Evolutionary conservation across 192 early-diverging fungal species (phyloP).

Genomic region (Dissophora ornata): DNA sequence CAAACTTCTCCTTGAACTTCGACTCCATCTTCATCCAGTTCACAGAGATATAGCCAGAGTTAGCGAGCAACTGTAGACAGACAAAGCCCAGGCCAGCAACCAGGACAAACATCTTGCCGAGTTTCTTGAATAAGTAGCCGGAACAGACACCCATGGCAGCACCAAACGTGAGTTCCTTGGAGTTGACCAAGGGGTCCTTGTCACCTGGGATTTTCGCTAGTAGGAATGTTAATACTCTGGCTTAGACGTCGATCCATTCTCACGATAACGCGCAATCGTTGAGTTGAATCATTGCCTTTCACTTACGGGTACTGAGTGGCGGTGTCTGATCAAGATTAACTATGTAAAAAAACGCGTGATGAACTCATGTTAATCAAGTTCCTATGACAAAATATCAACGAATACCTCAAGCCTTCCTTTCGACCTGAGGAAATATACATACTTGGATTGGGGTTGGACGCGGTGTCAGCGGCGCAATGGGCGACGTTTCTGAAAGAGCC

Average conservation of each 20-base stretch:
- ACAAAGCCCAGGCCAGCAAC: slow-evolving; percentile 61
- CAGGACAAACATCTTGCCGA: slow-evolving; percentile 59
- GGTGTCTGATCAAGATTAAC: not conserved
- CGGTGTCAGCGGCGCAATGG: slow-evolving; percentile 14
- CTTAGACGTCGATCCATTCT: too few relatives aligned
- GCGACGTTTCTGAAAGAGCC: slow-evolving; percentile 4
- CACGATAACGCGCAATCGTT: too few relatives aligned
- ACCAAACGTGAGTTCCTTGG: slow-evolving; percentile 61
- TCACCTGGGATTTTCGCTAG: not conserved
- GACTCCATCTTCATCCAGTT: slow-evolving; percentile 58
- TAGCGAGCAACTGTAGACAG: slow-evolving; percentile 56
- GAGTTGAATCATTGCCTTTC: too few relatives aligned
- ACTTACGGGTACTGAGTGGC: slow-evolving; percentile 3
- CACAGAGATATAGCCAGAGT: slow-evolving; percentile 57
- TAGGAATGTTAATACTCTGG: too few relatives aligned
- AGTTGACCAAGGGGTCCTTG: slow-evolving; percentile 47
- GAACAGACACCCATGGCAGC: slow-evolving; percentile 60
- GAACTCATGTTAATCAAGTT: too few relatives aligned
- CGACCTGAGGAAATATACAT: too few relatives aligned
- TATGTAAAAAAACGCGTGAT: too few relatives aligned
- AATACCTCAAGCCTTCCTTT: too few relatives aligned
- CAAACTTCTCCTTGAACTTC: slow-evolving; percentile 51
- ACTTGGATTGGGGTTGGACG: not conserved
- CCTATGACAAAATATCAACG: too few relatives aligned
- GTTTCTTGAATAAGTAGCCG: slow-evolving; percentile 62